A percentile compares a stretch with the other conserved stretches of the same genome.
These are phyloP conservation scores for Euphorbia celastroides DNA, from an alignment of 441 rosid species.

Conservation along the genomic window DNA sequence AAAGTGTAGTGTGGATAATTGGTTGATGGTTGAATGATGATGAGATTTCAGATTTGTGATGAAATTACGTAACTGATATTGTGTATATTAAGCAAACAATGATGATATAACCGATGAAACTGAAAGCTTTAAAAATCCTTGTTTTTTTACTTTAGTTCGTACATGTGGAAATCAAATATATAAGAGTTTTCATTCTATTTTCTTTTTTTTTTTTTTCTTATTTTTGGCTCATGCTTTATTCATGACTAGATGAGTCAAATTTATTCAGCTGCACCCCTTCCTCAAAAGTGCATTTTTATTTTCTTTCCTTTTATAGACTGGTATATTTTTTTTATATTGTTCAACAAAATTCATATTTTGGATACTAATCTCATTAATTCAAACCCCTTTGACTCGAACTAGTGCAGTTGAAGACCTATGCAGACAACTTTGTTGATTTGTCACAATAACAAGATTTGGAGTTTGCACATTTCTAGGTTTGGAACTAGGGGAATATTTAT, in stretches of 20 bases:
- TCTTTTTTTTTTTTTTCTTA: constrained; percentile 11
- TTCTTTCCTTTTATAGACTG: not conserved
- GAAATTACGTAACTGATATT: not conserved
- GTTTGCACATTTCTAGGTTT: too few relatives aligned
- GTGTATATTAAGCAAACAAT: not conserved
- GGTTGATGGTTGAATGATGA: too few relatives aligned
- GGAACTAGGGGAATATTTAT: too few relatives aligned
- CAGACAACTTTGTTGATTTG: too few relatives aligned
- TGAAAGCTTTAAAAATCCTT: constrained; percentile 11
- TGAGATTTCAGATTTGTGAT: too few relatives aligned
- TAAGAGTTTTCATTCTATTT: not conserved
- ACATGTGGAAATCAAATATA: not conserved
- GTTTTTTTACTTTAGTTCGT: not conserved
- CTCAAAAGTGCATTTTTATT: constrained; percentile 6
- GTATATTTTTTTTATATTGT: not conserved
- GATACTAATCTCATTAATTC: too few relatives aligned
- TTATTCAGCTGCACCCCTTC: constrained; percentile 10
- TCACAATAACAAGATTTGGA: too few relatives aligned
- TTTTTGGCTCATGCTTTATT: constrained; percentile 20
- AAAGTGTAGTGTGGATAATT: too few relatives aligned
- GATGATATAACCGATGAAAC: constrained; percentile 4
- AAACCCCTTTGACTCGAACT: too few relatives aligned
- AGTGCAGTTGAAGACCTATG: too few relatives aligned
- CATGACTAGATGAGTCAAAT: constrained; percentile 11
- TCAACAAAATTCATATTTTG: too few relatives aligned